Evolutionary conservation across 139 green algal genomes (phyloP), one percentile per base, ranked within the genome.

Genomic region (Coccomyxa sp.): DNA sequence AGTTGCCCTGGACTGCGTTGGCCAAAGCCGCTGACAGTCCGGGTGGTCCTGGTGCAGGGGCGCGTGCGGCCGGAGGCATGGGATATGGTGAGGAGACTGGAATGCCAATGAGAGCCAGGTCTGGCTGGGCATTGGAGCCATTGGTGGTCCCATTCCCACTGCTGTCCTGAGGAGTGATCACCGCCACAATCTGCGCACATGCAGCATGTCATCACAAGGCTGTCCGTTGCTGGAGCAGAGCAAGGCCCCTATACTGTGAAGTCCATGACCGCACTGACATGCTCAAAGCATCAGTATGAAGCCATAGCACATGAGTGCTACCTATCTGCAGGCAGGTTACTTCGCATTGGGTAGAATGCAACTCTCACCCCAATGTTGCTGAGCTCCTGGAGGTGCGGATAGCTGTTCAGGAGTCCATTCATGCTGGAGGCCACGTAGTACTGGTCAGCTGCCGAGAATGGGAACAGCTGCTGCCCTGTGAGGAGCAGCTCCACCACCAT

Each of bases 401-500:
- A 34, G 2, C 24, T 31, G 64, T 29, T 36, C 2, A 71, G 33
- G 24, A 36, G 29, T 22, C 35, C n/a, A 34, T 71, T 71, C 24
- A 71, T 29, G 24, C 24, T 36, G 27, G 64, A 36, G 29, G n/a
- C 64, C 27, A 71, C 7, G 12, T 14, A 10, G 14, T 31, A 31
- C 69, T 74, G 34, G 12, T 41, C 33, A 16, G 33, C 33, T 24
- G 69, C 34, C 3, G 33, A 44, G 16, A 74, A 74, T 41, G 69
- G 69, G 69, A 34, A 40, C 33, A 74, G 34, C 10, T 40, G 33
- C 69, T 40, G 69, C 16, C 69, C 69, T 39, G 34, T 44, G 14
- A 74, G 24, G 10, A 74, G 69, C 69, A 74, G 69, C 69, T 74
- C 69, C 69, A 74, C 34, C 34, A 40, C 34, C 69, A 41, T 27